Conservation (phyloP, 2,329 filamentous ascomycete species). For the Talaromyces piceae region DNA sequence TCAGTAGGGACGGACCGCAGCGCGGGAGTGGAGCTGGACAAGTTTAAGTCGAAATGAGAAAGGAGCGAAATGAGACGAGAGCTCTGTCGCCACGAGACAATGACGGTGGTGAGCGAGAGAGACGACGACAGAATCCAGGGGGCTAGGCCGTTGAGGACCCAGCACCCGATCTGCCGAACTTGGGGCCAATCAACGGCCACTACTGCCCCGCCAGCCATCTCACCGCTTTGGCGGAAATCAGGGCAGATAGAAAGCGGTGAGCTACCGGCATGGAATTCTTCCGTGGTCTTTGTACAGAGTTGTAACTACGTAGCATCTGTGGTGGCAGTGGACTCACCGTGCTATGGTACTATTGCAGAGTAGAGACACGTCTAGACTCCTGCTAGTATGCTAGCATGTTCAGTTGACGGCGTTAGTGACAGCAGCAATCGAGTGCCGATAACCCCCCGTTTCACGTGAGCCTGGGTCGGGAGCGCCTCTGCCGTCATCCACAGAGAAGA, state of each 20-base stretch:
- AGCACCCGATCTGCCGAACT: neutral
- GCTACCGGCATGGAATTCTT: neutral
- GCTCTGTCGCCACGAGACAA: too few relatives aligned
- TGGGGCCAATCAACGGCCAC: neutral
- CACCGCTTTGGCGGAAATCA: neutral
- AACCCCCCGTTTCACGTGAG: neutral
- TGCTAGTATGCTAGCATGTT: too few relatives aligned
- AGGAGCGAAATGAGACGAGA: constrained; percentile 1
- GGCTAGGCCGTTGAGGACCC: constrained; percentile 6
- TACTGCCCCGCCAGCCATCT: neutral
- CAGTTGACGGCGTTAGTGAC: too few relatives aligned
- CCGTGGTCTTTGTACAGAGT: neutral
- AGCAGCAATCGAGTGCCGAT: neutral
- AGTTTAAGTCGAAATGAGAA: neutral
- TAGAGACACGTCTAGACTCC: neutral
- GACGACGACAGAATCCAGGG: constrained; percentile 2
- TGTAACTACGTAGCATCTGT: neutral
- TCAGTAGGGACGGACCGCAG: constrained; percentile 32
- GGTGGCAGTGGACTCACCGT: neutral
- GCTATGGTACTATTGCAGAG: too few relatives aligned
- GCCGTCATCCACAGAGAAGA: neutral
- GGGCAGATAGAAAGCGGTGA: neutral
- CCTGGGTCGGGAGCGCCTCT: neutral
- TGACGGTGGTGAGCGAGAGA: neutral
- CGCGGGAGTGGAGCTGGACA: constrained; percentile 14